Evolutionary conservation across 768 basidiomycete genomes (phyloP).

Genomic region (Symmetrospora coprosmae): DNA sequence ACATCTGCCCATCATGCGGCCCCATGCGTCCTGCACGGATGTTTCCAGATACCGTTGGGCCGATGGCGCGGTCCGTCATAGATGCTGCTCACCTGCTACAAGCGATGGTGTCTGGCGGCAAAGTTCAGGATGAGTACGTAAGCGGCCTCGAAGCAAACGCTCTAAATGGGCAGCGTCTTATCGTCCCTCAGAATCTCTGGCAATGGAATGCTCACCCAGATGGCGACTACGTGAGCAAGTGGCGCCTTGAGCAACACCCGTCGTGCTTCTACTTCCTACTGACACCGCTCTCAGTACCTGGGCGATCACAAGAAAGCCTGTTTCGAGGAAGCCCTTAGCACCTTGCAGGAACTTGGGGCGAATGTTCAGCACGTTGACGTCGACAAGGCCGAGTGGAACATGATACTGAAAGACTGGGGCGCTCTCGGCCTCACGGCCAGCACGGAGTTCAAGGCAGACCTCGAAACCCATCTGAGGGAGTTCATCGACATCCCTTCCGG

Average conservation of each 20-base stretch:
- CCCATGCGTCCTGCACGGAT: no score
- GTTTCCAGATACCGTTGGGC: constrained; percentile 51
- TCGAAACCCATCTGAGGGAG: not conserved
- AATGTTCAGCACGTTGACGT: not conserved
- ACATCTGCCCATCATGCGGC: not conserved
- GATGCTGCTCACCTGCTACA: constrained; percentile 49
- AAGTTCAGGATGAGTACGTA: constrained; percentile 37
- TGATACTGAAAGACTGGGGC: not conserved
- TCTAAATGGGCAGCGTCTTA: constrained; percentile 28
- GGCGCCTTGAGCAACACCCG: constrained; percentile 41
- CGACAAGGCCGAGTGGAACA: not conserved
- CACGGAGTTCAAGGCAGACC: not conserved
- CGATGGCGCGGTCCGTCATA: constrained; percentile 45
- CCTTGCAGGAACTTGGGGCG: not conserved
- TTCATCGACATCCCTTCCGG: not conserved
- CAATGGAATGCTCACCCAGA: no score
- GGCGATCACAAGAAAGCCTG: not conserved
- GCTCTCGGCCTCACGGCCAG: no score
- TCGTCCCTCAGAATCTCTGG: constrained; percentile 39
- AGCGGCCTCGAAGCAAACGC: constrained; percentile 29
- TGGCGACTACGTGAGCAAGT: no score
- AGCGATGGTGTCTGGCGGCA: constrained; percentile 40
- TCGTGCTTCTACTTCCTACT: not conserved
- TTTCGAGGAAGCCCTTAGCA: not conserved
- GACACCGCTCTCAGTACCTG: not conserved